phyloP scores from a whole-genome alignment of 2,329 filamentous ascomycete genomes.

The Allantophomopsis lycopodina region DNA sequence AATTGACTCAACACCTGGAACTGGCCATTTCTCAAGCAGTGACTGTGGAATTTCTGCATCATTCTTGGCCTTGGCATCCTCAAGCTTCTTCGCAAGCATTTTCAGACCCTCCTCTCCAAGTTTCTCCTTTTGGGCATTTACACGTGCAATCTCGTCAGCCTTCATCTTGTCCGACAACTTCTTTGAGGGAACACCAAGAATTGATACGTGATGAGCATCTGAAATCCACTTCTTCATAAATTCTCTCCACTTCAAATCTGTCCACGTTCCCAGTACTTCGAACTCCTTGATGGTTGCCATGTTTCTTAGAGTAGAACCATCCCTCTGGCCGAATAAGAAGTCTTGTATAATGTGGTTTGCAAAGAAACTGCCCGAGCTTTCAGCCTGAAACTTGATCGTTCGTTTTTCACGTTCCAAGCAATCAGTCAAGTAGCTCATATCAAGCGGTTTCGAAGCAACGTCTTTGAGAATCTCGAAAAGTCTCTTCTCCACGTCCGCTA shows the following conservation, averaged over 20 bases:
- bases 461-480: slow-evolving; percentile 75
- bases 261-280: slow-evolving; percentile 65
- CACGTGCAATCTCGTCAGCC: slow-evolving; percentile 61
- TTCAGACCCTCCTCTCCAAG: slow-evolving; percentile 75
- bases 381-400: slow-evolving; percentile 71
- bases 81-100: slow-evolving; percentile 59
- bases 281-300: slow-evolving; percentile 43
- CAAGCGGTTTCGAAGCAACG: slow-evolving; percentile 64
- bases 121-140: slow-evolving; percentile 64
- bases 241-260: slow-evolving; percentile 67
- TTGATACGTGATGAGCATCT: slow-evolving; percentile 74
- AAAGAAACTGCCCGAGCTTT: slow-evolving; percentile 70
- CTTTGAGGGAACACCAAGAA: slow-evolving; percentile 76
- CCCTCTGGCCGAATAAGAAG: slow-evolving; percentile 76
- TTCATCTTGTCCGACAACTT: slow-evolving; percentile 72
- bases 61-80: slow-evolving; percentile 77
- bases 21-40: slow-evolving; percentile 67
- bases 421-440: slow-evolving; percentile 82
- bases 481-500: slow-evolving; percentile 71
- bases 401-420: slow-evolving; percentile 73
- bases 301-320: slow-evolving; percentile 61
- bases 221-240: slow-evolving; percentile 77
- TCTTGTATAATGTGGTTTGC: slow-evolving; percentile 79
- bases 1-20: slow-evolving; percentile 80
- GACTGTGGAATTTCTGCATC: slow-evolving; percentile 73